These are phyloP conservation scores for Pleurotus eryngii DNA, from an alignment of 768 basidiomycete genomes.

Conservation along the genomic window DNA sequence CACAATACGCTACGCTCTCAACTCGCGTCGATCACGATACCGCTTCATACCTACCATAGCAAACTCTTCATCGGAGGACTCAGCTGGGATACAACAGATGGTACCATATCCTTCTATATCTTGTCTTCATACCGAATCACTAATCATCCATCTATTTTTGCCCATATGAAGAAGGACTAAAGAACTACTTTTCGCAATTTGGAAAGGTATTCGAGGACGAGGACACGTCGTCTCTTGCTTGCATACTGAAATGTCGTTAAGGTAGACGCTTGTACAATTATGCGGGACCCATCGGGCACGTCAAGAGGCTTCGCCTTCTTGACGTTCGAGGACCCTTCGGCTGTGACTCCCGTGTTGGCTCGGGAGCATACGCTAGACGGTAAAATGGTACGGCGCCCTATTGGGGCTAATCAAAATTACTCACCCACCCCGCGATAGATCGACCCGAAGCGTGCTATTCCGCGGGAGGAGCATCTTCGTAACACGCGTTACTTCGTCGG, in stretches of 20 bases:
- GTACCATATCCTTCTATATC: slow-evolving; percentile 44
- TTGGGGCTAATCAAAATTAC: neutral
- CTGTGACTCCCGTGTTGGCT: slow-evolving; percentile 62
- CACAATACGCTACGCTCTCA: slow-evolving; percentile 10
- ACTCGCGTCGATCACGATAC: neutral
- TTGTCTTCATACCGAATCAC: slow-evolving; percentile 27
- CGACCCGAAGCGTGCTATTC: slow-evolving; percentile 86
- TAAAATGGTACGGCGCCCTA: slow-evolving; percentile 50
- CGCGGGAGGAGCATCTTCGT: slow-evolving; percentile 72
- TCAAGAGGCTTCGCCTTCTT: slow-evolving; percentile 85
- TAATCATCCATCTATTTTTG: slow-evolving; percentile 30
- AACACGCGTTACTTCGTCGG: slow-evolving; percentile 84
- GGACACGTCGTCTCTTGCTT: slow-evolving; percentile 7
- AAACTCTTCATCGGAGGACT: slow-evolving; percentile 92
- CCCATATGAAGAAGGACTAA: slow-evolving; percentile 45
- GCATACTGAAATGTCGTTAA: slow-evolving; percentile 24
- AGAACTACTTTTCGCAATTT: slow-evolving; percentile 75
- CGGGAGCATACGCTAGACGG: slow-evolving; percentile 74
- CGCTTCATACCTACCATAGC: slow-evolving; percentile 39
- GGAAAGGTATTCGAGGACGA: slow-evolving; percentile 52
- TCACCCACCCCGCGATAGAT: slow-evolving; percentile 45
- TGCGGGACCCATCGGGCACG: slow-evolving; percentile 74
- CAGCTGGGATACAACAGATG: slow-evolving; percentile 91
- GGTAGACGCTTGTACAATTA: slow-evolving; percentile 81
- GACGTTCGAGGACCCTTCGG: slow-evolving; percentile 68